These are phyloP conservation scores for Vaccinium darrowii DNA, from an alignment of 148 eudicot species.

Conservation along the genomic window DNA sequence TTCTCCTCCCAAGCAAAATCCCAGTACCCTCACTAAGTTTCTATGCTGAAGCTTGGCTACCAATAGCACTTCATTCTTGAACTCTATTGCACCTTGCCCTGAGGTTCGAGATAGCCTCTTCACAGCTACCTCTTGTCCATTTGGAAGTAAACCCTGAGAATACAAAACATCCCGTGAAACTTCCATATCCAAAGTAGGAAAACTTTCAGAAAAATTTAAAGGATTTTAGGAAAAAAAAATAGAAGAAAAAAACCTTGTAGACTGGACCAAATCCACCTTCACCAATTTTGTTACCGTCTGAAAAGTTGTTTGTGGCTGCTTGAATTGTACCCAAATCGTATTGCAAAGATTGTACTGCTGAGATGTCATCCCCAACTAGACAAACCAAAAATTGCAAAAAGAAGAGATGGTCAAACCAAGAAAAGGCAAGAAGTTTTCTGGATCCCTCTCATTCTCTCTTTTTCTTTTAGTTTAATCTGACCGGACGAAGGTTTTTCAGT, in stretches of 20 bases:
- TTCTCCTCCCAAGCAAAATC: constrained; percentile 40
- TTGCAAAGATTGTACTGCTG: not conserved
- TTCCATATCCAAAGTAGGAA: not conserved
- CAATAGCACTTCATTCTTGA: constrained; percentile 44
- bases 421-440: no score
- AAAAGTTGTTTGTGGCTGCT: constrained; percentile 15
- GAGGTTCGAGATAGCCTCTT: constrained; percentile 44
- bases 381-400: not conserved
- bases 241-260: constrained; percentile 1
- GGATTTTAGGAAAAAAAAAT: not conserved
- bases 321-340: not conserved
- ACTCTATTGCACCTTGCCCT: constrained; percentile 42
- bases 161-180: not conserved
- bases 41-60: constrained; percentile 52
- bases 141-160: constrained; percentile 33
- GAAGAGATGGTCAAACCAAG: not conserved
- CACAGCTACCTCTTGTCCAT: constrained; percentile 49
- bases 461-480: no score
- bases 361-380: not conserved
- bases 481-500: not conserved
- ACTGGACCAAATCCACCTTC: constrained; percentile 24
- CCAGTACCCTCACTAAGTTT: constrained; percentile 46
- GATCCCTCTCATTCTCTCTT: not conserved
- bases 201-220: not conserved
- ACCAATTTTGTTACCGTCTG: constrained; percentile 6